Conservation (phyloP, 768 basidiomycete species). For the Calocybe gangraenosa region DNA sequence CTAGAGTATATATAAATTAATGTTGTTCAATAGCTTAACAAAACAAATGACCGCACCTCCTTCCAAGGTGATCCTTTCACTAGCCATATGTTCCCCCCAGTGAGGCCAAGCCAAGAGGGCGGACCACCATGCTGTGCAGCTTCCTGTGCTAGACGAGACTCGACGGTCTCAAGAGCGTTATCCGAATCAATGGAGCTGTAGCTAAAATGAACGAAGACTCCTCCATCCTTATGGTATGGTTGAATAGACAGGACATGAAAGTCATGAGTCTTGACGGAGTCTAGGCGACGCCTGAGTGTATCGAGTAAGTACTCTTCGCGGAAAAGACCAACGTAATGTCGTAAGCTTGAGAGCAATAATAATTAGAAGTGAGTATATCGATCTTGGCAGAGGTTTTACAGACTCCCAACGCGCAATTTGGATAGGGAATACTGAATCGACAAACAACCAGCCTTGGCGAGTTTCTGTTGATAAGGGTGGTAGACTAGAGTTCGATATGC, state of each 20-base stretch:
- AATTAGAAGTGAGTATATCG: conserved; percentile 6
- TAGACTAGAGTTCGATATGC: too few species aligned
- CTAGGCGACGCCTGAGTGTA: conserved; percentile 42
- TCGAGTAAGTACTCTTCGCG: conserved; percentile 56
- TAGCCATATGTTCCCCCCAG: conserved; percentile 56
- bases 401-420: conserved; percentile 72
- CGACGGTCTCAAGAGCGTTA: conserved; percentile 41
- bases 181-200: conserved; percentile 41
- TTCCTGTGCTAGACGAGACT: conserved; percentile 42
- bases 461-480: neutral
- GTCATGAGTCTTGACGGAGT: conserved; percentile 45
- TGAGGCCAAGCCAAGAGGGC: conserved; percentile 59
- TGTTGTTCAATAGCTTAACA: neutral
- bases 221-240: conserved; percentile 76
- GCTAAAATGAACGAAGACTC: conserved; percentile 74
- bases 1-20: conserved; percentile 30
- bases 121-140: conserved; percentile 48
- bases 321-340: conserved; percentile 58
- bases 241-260: conserved; percentile 64
- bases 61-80: conserved; percentile 78
- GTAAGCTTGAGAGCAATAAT: conserved; percentile 39
- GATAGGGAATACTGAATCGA: conserved; percentile 78
- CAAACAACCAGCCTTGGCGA: conserved; percentile 48
- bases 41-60: conserved; percentile 48
- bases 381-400: conserved; percentile 24